Evolutionary conservation across 1,284 basidiomycete genomes (phyloP).

Genomic region (Sanghuangporus sanghuang): DNA sequence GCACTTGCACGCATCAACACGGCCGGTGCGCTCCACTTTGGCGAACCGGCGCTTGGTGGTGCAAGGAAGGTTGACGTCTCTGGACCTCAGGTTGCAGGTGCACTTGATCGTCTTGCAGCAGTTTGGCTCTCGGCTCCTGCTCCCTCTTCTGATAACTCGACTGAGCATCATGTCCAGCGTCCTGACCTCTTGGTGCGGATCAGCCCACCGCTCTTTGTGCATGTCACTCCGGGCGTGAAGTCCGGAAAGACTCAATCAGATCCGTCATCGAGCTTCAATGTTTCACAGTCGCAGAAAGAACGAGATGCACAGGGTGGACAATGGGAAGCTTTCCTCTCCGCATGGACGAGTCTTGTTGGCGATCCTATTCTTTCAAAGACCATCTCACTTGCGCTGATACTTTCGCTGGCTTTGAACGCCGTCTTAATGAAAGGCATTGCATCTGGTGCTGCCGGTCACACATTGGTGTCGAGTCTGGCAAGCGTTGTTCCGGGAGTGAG

Average conservation of each 20-base stretch:
- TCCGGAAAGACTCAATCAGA: constrained; percentile 14
- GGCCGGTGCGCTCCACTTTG: constrained; percentile 28
- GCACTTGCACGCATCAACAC: constrained; percentile 50
- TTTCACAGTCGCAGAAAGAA: constrained; percentile 19
- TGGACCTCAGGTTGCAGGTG: constrained; percentile 51
- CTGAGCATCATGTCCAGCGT: constrained; percentile 15
- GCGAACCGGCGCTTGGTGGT: constrained; percentile 10
- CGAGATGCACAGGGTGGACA: not conserved
- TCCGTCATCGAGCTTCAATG: constrained; percentile 17
- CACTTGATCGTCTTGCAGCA: constrained; percentile 55
- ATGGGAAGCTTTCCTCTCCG: constrained; percentile 85
- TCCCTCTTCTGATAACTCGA: constrained; percentile 28
- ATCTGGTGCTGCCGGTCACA: constrained; percentile 36
- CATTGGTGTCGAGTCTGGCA: constrained; percentile 26
- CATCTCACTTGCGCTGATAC: constrained; percentile 86
- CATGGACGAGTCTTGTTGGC: constrained; percentile 93
- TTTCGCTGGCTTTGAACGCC: constrained; percentile 90
- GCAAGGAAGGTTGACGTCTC: constrained; percentile 57
- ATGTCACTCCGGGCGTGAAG: constrained; percentile 35
- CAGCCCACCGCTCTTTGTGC: constrained; percentile 59
- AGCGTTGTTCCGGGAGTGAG: constrained; percentile 33
- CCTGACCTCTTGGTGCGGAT: constrained; percentile 67
- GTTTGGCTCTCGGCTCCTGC: constrained; percentile 23
- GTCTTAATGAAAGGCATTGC: constrained; percentile 86
- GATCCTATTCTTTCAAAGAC: constrained; percentile 95